Evolutionary conservation across 2,329 filamentous ascomycete species (phyloP), one percentile per base, ranked within the genome.

Genomic region (Cladophialophora psammophila): DNA sequence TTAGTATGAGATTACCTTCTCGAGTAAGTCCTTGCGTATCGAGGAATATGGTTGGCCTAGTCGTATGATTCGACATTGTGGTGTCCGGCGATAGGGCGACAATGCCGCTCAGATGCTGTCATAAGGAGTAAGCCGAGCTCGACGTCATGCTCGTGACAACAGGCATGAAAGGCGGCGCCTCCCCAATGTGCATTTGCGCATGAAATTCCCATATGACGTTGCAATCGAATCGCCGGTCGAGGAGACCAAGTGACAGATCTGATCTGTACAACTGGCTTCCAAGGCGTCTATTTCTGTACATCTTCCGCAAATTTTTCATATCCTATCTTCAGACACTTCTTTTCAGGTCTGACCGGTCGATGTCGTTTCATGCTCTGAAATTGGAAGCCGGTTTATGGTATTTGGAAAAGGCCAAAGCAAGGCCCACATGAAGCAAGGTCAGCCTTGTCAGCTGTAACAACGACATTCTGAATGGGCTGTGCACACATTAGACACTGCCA

Each of bases 81-180:
- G 45, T 50, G 45, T 50, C 9, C 10, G 6, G 18, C 45, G 15
- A 50, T 26, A 26, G 45, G 45, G 20, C 45, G 10, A 26, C 18
- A 26, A 48, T 20, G 13, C 4, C n/a, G n/a, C 42, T 20, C n/a
- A 26, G 42, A 48, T 20, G 42, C 42, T 26, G n/a, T 7, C 42
- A 20, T 50, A 12, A 26, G 8, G 26, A 26, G 18, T 26, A 20
- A 50, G 18, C 1, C 40, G 12, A n/a, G 18, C 45, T 26, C 45
- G n/a, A 55, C 52, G 52, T 55, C 52, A 55, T 55, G 31, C 52
- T 55, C 34, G 52, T 55, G 31, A 55, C 52, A n/a, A 20, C 20
- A 26, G 18, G 45, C 45, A 50, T 50, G 45, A 50, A 50, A 20
- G 18, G 20, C 45, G 45, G 45, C 26, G 45, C 12, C 20, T 12